phyloP scores from a whole-genome alignment of 129 eudicot genomes.

The Flaveria linearis region DNA sequence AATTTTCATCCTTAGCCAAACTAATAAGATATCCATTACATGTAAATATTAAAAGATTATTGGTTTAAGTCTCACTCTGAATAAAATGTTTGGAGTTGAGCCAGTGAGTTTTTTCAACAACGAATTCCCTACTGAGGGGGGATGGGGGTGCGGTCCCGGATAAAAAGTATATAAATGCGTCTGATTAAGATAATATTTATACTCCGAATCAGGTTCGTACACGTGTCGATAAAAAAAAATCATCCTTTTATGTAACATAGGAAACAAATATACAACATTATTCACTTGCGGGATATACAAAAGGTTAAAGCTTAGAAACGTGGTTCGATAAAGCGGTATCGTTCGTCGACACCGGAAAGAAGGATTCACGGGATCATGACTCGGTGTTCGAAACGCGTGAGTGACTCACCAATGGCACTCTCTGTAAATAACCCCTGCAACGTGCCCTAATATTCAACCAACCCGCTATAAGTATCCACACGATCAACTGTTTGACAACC shows the following conservation, averaged over 20 bases:
- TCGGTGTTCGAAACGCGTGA: slow-evolving; percentile 7
- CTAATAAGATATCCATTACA: no score
- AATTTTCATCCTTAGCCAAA: no score
- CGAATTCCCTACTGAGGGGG: no score
- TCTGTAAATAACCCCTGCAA: neutral
- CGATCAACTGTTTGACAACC: neutral
- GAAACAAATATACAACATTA: neutral
- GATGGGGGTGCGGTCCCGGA: no score
- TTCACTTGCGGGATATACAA: neutral
- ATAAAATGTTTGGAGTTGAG: no score
- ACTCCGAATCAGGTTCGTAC: accelerated
- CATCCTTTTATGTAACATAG: no score
- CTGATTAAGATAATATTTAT: no score
- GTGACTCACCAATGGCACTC: slow-evolving; percentile 3
- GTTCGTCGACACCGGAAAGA: neutral
- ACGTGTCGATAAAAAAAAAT: no score
- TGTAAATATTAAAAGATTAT: no score
- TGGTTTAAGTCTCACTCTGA: no score
- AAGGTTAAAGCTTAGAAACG: neutral
- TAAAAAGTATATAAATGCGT: no score
- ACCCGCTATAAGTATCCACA: neutral
- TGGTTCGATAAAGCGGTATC: slow-evolving; percentile 3
- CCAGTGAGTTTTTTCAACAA: no score
- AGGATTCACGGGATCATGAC: neutral
- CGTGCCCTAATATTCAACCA: neutral